Evolutionary conservation across 2,329 filamentous ascomycete genomes (phyloP), one percentile per base, ranked within the genome.

Genomic region (Nemania sp.): DNA sequence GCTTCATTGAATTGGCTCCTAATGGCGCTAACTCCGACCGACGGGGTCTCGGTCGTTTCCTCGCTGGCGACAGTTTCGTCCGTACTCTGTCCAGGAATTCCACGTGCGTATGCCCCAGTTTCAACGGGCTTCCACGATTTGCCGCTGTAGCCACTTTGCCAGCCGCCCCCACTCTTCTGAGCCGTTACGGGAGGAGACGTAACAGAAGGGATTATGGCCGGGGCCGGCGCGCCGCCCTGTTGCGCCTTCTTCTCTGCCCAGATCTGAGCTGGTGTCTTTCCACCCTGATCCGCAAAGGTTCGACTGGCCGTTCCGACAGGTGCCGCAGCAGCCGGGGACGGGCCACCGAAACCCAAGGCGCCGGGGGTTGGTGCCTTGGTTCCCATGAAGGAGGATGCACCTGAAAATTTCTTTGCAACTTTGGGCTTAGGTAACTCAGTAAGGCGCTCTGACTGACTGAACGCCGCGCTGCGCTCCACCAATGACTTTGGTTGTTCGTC

Each of bases 221-320:
- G 75, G 29, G 32, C 1, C 12, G 80, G 77, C 51, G 83, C 79
- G 47, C 84, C 88, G 53, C 88, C 83, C 74, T 95, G 87, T 62
- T 87, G 88, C 39, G 91, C 94, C 80, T 98, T 98, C 80, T 93
- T 96, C 80, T 99, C 95, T 0, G 94, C 94, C 95, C 95, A 99
- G 37, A 97, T 79, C 76, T 99, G 95, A 32, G 95, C 93, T 6
- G 95, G 95, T 5, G 95, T 98, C 81, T 98, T 99, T 64, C 95
- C 95, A 65, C 90, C 93, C 75, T 96, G 82, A 67, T 97, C 93
- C 15, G 95, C 95, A 79, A 98, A 99, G 0, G 92, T 97, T 71
- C 92, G 88, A 78, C 92, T 96, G 39, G 93, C 92, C 66, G 87
- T 83, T 25, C 92, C 92, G 25, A 97, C 83, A 5, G 90, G 87